These are phyloP conservation scores for Letharia columbiana DNA, from an alignment of 495 filamentous ascomycete genomes.

Conservation along the genomic window DNA sequence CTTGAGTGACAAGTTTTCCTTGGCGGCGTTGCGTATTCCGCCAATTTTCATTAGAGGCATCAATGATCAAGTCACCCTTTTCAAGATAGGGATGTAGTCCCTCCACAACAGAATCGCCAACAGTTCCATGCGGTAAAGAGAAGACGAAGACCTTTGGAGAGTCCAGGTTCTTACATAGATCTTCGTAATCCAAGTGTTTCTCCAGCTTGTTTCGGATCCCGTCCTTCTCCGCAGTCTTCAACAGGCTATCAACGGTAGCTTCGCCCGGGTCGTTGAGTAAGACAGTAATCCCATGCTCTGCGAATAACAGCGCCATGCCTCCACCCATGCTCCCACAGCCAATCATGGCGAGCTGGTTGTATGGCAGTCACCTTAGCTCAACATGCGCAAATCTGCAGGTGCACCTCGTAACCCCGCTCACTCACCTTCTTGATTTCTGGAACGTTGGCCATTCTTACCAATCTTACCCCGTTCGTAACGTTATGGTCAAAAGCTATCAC, in stretches of 20 bases:
- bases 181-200: conserved; percentile 34
- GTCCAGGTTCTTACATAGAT: conserved; percentile 36
- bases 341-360: conserved; percentile 11
- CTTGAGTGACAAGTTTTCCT: conserved; percentile 43
- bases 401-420: background rate
- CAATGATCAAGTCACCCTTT: conserved; percentile 60
- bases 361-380: background rate
- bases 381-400: background rate
- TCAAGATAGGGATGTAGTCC: conserved; percentile 48
- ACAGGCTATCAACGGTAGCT: conserved; percentile 38
- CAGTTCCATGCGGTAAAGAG: conserved; percentile 59
- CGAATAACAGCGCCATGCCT: conserved; percentile 53
- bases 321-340: conserved; percentile 13
- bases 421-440: conserved; percentile 11
- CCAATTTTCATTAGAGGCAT: conserved; percentile 65
- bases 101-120: conserved; percentile 56
- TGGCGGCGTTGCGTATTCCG: conserved; percentile 58
- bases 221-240: conserved; percentile 31
- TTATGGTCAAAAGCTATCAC: too few species aligned
- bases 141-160: conserved; percentile 50
- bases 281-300: conserved; percentile 48
- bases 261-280: conserved; percentile 50
- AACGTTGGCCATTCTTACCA: background rate
- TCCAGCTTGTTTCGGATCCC: conserved; percentile 29
- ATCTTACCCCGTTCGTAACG: too few species aligned